Evolutionary conservation across 2,329 filamentous ascomycete species (phyloP).

Genomic region (Aspergillus candidus): DNA sequence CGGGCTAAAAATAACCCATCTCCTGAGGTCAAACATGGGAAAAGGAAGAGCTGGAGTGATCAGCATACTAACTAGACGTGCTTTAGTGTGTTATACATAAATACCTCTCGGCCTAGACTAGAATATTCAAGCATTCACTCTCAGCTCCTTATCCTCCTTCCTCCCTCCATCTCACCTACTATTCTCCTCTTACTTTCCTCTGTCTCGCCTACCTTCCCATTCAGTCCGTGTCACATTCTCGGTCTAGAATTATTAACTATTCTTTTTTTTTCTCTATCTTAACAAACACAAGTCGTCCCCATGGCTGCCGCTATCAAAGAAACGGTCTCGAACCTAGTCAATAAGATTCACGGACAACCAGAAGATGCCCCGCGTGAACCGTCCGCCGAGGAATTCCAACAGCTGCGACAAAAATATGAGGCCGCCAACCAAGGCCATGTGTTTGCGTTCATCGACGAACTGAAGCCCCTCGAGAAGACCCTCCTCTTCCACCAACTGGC

Average conservation of each 20-base stretch:
- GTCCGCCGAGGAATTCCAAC: conserved; percentile 58
- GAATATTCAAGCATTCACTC: too few relatives aligned
- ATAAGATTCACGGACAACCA: conserved; percentile 39
- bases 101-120: too few relatives aligned
- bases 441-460: conserved; percentile 79
- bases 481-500: conserved; percentile 74
- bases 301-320: conserved; percentile 40
- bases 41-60: conserved; percentile 2
- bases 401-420: conserved; percentile 66
- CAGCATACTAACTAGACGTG: background rate
- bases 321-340: conserved; percentile 44
- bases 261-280: conserved; percentile 2
- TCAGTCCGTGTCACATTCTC: too few relatives aligned
- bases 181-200: too few relatives aligned
- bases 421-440: conserved; percentile 74
- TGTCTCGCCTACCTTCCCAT: too few relatives aligned
- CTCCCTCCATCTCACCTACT: too few relatives aligned
- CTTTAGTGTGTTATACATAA: too few relatives aligned
- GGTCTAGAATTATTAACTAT: too few relatives aligned
- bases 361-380: conserved; percentile 45
- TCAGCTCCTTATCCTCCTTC: too few relatives aligned
- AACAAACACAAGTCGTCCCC: conserved; percentile 9
- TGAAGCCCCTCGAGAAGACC: conserved; percentile 67
- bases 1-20: conserved; percentile 11
- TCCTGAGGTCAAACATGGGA: background rate